phyloP scores from a whole-genome alignment of 2,329 filamentous ascomycete genomes.

The Xylariaceae sp. region DNA sequence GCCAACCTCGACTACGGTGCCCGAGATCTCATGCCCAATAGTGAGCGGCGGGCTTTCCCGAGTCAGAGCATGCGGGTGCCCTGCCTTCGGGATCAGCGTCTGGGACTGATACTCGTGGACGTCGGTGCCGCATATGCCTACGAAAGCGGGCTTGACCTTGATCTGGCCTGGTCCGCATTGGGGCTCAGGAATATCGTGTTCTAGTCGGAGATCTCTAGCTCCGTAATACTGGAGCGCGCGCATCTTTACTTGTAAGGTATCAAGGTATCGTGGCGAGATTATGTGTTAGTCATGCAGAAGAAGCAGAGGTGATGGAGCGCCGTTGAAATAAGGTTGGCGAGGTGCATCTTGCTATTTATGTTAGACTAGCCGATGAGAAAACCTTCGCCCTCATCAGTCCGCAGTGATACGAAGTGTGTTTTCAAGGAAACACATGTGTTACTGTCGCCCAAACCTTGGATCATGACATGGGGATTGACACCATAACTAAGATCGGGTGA shows the following conservation, averaged over 20 bases:
- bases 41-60: constrained; percentile 54
- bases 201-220: constrained; percentile 18
- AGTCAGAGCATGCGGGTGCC: constrained; percentile 53
- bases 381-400: too few relatives aligned
- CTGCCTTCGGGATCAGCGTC: constrained; percentile 25
- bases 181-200: constrained; percentile 18
- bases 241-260: constrained; percentile 9
- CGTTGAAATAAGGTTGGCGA: neutral
- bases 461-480: too few relatives aligned
- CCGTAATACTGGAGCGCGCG: constrained; percentile 22
- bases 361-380: too few relatives aligned
- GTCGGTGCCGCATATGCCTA: constrained; percentile 34
- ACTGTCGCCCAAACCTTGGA: too few relatives aligned
- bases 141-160: constrained; percentile 28
- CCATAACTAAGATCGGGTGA: too few relatives aligned
- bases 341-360: neutral
- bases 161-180: constrained; percentile 19
- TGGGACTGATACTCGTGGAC: constrained; percentile 31
- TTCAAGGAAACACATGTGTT: too few relatives aligned
- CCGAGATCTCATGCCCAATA: constrained; percentile 63
- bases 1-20: constrained; percentile 56
- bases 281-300: neutral
- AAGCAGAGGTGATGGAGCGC: neutral
- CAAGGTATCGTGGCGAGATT: neutral
- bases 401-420: too few relatives aligned